Percentiles rank a stretch among this genome's conserved stretches.
These are phyloP conservation scores for Phylloporus rhodoxanthus DNA, from an alignment of 768 basidiomycete species.

Conservation along the genomic window DNA sequence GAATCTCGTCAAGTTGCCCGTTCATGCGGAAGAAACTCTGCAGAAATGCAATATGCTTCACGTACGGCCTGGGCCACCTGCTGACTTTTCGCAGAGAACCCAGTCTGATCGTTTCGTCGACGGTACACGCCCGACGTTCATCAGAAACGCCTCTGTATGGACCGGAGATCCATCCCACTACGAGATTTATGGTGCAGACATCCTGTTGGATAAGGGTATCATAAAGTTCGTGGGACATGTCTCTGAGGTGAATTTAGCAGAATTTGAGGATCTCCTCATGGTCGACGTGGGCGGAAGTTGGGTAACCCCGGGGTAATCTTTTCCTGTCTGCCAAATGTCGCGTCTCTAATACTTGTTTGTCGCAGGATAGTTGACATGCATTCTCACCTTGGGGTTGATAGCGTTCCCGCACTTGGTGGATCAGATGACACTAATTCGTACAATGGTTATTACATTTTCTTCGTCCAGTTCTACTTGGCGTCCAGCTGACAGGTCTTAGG, in stretches of 20 bases:
- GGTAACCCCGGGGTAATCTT: constrained; percentile 61
- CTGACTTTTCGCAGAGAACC: constrained; percentile 28
- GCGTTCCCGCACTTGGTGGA: constrained; percentile 49
- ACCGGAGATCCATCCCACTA: constrained; percentile 39
- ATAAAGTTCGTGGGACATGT: constrained; percentile 38
- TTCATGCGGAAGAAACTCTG: constrained; percentile 27
- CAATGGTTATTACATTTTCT: constrained; percentile 33
- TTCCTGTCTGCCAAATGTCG: constrained; percentile 18
- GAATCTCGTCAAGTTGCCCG: constrained; percentile 19
- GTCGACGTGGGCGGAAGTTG: constrained; percentile 60
- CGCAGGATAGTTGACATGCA: constrained; percentile 58
- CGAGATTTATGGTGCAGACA: constrained; percentile 32
- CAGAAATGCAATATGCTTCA: constrained; percentile 34
- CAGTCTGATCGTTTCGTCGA: constrained; percentile 36
- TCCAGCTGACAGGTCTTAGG: constrained; percentile 23
- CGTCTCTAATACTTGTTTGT: constrained; percentile 31
- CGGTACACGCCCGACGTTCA: constrained; percentile 35
- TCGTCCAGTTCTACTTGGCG: neutral
- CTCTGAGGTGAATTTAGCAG: constrained; percentile 30
- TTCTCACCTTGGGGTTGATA: constrained; percentile 73
- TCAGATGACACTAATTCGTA: constrained; percentile 57
- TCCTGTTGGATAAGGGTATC: constrained; percentile 38
- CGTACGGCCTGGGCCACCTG: constrained; percentile 33
- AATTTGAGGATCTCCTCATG: constrained; percentile 41
- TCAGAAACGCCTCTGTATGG: constrained; percentile 50